Evolutionary conservation across 305 asterid genomes (phyloP).

Genomic region (Stenogyne calaminthoides): DNA sequence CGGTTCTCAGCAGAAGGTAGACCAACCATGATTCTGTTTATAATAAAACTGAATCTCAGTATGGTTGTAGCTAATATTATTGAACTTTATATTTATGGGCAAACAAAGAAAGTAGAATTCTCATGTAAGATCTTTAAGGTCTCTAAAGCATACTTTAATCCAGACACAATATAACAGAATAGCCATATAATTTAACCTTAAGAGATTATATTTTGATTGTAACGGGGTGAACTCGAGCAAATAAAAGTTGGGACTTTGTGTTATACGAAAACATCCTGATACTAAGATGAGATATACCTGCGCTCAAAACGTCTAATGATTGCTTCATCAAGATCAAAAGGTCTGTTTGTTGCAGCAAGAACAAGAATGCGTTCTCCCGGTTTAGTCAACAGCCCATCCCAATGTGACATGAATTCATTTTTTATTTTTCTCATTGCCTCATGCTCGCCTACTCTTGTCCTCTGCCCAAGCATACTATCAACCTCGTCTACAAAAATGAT

Average conservation of each 20-base stretch:
- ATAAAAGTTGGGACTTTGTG: background rate
- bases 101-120: no score
- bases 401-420: constrained; percentile 91
- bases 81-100: no score
- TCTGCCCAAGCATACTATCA: constrained; percentile 98
- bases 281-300: constrained; percentile 49
- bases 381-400: constrained; percentile 94
- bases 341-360: constrained; percentile 96
- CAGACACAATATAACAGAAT: no score
- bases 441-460: constrained; percentile 94
- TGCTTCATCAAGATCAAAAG: constrained; percentile 98
- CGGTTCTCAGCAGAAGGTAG: constrained; percentile 84
- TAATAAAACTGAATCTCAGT: constrained; percentile 34
- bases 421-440: constrained; percentile 98
- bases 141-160: no score
- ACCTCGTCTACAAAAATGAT: constrained; percentile 97
- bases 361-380: constrained; percentile 94
- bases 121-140: no score
- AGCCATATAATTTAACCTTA: no score
- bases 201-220: background rate
- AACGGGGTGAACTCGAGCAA: background rate
- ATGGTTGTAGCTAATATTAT: background rate
- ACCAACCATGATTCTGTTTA: constrained; percentile 80
- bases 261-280: background rate
- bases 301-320: constrained; percentile 97